These are phyloP conservation scores for Carex littledalei DNA, from an alignment of 176 grass and related monocot species.

Conservation along the genomic window DNA sequence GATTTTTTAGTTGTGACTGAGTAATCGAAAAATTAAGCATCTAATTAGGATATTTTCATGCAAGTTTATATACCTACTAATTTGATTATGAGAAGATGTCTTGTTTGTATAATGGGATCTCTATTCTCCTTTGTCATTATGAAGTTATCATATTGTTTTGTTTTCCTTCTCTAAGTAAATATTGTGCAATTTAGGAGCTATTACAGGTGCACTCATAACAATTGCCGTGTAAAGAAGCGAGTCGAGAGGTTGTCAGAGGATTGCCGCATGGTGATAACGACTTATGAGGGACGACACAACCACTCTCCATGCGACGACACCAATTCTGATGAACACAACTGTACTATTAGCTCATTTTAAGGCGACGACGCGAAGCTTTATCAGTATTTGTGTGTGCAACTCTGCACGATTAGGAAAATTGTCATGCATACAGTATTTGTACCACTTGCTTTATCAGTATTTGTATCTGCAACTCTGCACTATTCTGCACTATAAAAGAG, in stretches of 20 bases:
- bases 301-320: conserved; percentile 74
- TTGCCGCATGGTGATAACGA: conserved; percentile 95
- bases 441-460: background rate
- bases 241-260: conserved; percentile 89
- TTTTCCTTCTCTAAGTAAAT: background rate
- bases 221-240: conserved; percentile 97
- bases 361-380: background rate
- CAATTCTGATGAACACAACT: conserved; percentile 43
- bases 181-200: conserved; percentile 51
- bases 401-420: background rate
- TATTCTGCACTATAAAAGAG: background rate
- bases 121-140: background rate
- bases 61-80: background rate
- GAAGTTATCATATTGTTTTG: background rate
- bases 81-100: background rate
- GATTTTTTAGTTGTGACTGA: background rate
- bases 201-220: conserved; percentile 91
- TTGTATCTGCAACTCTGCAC: background rate
- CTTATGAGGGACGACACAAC: conserved; percentile 88
- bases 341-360: conserved; percentile 82
- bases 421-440: no score
- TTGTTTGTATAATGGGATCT: background rate
- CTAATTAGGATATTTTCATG: background rate
- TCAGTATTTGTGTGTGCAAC: background rate
- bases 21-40: background rate